Evolutionary conservation across 2,329 filamentous ascomycete genomes (phyloP).

Genomic region (Leptodontidium sp.): DNA sequence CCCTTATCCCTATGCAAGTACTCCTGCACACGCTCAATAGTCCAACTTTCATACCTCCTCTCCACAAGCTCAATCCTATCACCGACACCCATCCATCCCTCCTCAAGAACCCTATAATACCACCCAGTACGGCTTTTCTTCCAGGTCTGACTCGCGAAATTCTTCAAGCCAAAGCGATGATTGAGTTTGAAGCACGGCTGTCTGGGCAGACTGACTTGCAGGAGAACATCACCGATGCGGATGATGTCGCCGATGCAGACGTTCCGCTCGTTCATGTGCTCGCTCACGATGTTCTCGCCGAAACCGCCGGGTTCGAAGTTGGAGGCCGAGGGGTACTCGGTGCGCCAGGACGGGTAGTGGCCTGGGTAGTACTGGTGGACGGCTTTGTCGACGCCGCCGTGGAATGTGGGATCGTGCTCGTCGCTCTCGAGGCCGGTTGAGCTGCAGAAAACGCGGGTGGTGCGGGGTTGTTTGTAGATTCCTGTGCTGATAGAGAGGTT

Average conservation of each 20-base stretch:
- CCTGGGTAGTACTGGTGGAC: slow-evolving; percentile 64
- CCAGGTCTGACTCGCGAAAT: slow-evolving; percentile 67
- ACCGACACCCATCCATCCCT: slow-evolving; percentile 62
- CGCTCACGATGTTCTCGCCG: slow-evolving; percentile 69
- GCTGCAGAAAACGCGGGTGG: slow-evolving; percentile 33
- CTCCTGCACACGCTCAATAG: slow-evolving; percentile 68
- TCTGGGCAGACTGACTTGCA: slow-evolving; percentile 68
- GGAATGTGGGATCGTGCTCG: slow-evolving; percentile 68
- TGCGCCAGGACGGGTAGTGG: slow-evolving; percentile 64
- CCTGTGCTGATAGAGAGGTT: slow-evolving; percentile 61
- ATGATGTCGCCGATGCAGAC: slow-evolving; percentile 71
- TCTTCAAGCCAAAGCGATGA: slow-evolving; percentile 69
- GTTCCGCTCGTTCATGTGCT: slow-evolving; percentile 67
- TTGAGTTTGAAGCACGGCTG: slow-evolving; percentile 75
- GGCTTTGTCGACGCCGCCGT: slow-evolving; percentile 70
- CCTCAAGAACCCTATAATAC: slow-evolving; percentile 68
- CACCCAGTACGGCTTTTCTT: slow-evolving; percentile 67
- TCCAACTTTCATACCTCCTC: slow-evolving; percentile 66
- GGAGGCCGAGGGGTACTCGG: slow-evolving; percentile 59
- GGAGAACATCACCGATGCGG: slow-evolving; percentile 55
- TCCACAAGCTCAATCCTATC: slow-evolving; percentile 65
- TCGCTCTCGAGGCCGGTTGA: slow-evolving; percentile 61
- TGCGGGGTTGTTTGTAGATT: slow-evolving; percentile 51
- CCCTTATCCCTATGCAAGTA: slow-evolving; percentile 63
- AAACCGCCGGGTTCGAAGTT: slow-evolving; percentile 66